Percentiles rank a stretch among this genome's conserved stretches.
Evolutionary conservation across 805 yeast genomes (phyloP).

Genomic region (Zygosaccharomyces gambellarensis): DNA sequence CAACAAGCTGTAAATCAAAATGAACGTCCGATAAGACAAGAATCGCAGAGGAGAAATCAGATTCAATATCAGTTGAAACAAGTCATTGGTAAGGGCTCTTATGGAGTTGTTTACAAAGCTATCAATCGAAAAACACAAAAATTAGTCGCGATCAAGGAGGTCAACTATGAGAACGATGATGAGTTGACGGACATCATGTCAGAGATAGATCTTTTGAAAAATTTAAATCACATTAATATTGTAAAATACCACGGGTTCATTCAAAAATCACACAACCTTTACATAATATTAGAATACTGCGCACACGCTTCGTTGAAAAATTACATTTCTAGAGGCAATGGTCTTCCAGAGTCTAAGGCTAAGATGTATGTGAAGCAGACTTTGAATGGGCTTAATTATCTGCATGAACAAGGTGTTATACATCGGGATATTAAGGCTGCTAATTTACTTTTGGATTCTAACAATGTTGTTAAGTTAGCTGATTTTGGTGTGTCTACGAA

Average conservation of each 20-base stretch:
- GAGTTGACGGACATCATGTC: slow-evolving; percentile 52
- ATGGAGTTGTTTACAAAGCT: slow-evolving; percentile 80
- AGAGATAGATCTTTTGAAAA: slow-evolving; percentile 73
- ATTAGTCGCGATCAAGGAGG: slow-evolving; percentile 75
- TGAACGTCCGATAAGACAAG: slow-evolving; percentile 8
- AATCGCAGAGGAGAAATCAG: slow-evolving; percentile 29
- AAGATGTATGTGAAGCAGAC: slow-evolving; percentile 64
- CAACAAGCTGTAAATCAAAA: slow-evolving; percentile 10
- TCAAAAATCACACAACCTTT: slow-evolving; percentile 58
- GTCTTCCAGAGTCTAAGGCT: slow-evolving; percentile 57
- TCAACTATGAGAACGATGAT: slow-evolving; percentile 66
- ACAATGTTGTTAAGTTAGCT: slow-evolving; percentile 79
- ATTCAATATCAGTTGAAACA: slow-evolving; percentile 48
- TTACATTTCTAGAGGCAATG: slow-evolving; percentile 25
- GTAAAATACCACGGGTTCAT: slow-evolving; percentile 90
- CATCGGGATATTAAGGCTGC: slow-evolving; percentile 96
- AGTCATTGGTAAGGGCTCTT: slow-evolving; percentile 85
- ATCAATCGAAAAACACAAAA: slow-evolving; percentile 59
- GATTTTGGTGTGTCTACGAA: slow-evolving; percentile 96
- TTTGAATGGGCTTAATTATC: slow-evolving; percentile 60
- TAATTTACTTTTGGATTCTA: slow-evolving; percentile 64
- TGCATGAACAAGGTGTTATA: slow-evolving; percentile 74
- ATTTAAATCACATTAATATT: slow-evolving; percentile 79
- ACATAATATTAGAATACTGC: slow-evolving; percentile 74
- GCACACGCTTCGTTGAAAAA: slow-evolving; percentile 61